Percentiles rank a stretch among this genome's conserved stretches.
These are phyloP conservation scores for Periglandula ipomoeae DNA, from an alignment of 2,329 filamentous ascomycete genomes.

Conservation along the genomic window DNA sequence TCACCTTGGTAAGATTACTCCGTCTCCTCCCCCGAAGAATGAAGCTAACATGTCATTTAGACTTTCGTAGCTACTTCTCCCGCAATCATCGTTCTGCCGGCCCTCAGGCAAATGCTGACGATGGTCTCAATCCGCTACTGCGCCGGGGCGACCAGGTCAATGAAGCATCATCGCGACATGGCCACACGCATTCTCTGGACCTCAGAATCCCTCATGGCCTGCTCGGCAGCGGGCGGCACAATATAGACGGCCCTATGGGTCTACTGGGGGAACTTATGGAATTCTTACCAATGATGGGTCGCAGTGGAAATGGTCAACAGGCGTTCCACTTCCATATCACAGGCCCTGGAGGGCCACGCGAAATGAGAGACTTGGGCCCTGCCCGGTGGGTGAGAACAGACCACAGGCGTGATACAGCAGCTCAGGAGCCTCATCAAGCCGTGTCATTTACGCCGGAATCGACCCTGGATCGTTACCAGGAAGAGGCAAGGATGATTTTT, in stretches of 20 bases:
- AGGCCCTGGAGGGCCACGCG: slow-evolving; percentile 35
- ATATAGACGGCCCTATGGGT: slow-evolving; percentile 41
- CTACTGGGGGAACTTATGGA: slow-evolving; percentile 49
- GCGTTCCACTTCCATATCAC: slow-evolving; percentile 53
- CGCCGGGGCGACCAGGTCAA: slow-evolving; percentile 46
- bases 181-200: slow-evolving; percentile 45
- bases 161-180: slow-evolving; percentile 39
- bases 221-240: slow-evolving; percentile 29
- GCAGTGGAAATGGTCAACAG: slow-evolving; percentile 36
- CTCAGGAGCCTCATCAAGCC: slow-evolving; percentile 60
- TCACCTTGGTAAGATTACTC: slow-evolving; percentile 33
- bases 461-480: slow-evolving; percentile 74
- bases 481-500: slow-evolving; percentile 84
- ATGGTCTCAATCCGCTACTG: slow-evolving; percentile 80
- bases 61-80: slow-evolving; percentile 41
- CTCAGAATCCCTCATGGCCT: slow-evolving; percentile 37
- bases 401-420: slow-evolving; percentile 35
- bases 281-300: slow-evolving; percentile 38
- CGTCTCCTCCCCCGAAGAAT: not conserved
- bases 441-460: slow-evolving; percentile 63
- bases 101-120: slow-evolving; percentile 55
- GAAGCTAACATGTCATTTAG: slow-evolving; percentile 14
- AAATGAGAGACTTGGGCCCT: slow-evolving; percentile 39
- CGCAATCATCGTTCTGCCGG: slow-evolving; percentile 44
- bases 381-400: slow-evolving; percentile 36